Conservation (phyloP, 2,329 filamentous ascomycete genomes). For the Aspergillus calidoustus region DNA sequence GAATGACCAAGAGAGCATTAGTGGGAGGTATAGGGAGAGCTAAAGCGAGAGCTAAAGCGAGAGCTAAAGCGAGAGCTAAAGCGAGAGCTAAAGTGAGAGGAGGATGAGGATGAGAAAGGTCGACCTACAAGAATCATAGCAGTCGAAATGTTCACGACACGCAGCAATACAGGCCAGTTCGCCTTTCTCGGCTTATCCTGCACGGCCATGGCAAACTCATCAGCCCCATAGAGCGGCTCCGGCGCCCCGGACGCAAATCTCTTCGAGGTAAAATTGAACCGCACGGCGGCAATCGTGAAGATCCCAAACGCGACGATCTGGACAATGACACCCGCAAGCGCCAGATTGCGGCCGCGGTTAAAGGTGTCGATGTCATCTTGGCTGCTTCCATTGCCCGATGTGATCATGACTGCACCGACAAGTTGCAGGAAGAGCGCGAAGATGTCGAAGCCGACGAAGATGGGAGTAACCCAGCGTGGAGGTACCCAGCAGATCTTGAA, state of each 20-base stretch:
- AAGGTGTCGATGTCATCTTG: constrained; percentile 33
- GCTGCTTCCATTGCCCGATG: constrained; percentile 34
- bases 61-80: background rate
- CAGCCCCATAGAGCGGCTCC: constrained; percentile 28
- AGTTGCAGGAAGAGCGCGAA: constrained; percentile 46
- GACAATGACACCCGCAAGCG: constrained; percentile 47
- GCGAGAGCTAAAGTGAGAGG: background rate
- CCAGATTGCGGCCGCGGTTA: constrained; percentile 44
- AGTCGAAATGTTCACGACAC: constrained; percentile 36
- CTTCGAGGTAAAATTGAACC: constrained; percentile 54
- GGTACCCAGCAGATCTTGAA: constrained; percentile 43
- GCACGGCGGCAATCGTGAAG: constrained; percentile 51
- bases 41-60: background rate
- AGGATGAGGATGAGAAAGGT: background rate
- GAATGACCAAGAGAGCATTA: constrained; percentile 7
- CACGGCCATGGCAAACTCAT: background rate
- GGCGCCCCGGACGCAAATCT: constrained; percentile 38
- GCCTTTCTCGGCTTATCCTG: constrained; percentile 25
- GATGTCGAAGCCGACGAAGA: constrained; percentile 50
- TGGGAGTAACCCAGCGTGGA: constrained; percentile 40
- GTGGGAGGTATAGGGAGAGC: background rate
- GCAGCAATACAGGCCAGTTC: constrained; percentile 39
- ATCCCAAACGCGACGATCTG: constrained; percentile 54
- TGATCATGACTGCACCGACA: constrained; percentile 46
- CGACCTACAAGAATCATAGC: constrained; percentile 36